A percentile compares a stretch with the other conserved stretches of the same genome.
Evolutionary conservation across 2,329 filamentous ascomycete genomes (phyloP).

Genomic region (Aspergillus tamarii): DNA sequence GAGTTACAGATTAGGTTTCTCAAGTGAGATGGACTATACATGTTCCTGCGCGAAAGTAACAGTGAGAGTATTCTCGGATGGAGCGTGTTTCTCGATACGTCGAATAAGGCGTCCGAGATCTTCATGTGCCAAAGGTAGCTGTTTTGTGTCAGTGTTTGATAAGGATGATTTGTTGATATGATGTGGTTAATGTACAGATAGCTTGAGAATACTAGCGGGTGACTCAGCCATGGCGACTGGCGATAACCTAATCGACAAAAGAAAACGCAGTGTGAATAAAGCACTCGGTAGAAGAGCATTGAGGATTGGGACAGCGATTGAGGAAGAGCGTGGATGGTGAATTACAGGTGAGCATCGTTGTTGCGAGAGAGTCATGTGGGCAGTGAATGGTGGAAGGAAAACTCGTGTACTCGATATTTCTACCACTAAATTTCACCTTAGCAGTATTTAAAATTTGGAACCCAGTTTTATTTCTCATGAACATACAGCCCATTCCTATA

Average conservation of each 20-base stretch:
- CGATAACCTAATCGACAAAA: too few relatives aligned
- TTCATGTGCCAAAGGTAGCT: neutral
- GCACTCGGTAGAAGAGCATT: too few relatives aligned
- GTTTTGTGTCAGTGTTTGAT: neutral
- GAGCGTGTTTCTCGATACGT: neutral
- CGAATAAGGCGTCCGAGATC: neutral
- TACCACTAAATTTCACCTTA: too few relatives aligned
- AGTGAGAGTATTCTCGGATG: neutral
- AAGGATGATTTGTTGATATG: neutral
- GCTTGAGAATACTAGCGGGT: neutral
- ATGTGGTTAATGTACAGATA: neutral
- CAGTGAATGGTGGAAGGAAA: too few relatives aligned
- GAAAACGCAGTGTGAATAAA: fast-evolving
- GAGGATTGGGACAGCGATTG: too few relatives aligned
- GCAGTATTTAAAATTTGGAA: fast-evolving
- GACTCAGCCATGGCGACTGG: neutral
- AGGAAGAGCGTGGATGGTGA: too few relatives aligned
- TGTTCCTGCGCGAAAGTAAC: neutral
- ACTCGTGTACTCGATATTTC: too few relatives aligned
- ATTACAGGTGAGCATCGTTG: too few relatives aligned
- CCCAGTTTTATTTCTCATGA: too few relatives aligned
- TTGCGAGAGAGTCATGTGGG: too few relatives aligned
- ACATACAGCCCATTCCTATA: too few relatives aligned
- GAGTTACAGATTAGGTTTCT: neutral
- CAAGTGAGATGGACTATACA: neutral